Conservation (phyloP, 2,329 filamentous ascomycete species). For the Claviceps fusiformis region DNA sequence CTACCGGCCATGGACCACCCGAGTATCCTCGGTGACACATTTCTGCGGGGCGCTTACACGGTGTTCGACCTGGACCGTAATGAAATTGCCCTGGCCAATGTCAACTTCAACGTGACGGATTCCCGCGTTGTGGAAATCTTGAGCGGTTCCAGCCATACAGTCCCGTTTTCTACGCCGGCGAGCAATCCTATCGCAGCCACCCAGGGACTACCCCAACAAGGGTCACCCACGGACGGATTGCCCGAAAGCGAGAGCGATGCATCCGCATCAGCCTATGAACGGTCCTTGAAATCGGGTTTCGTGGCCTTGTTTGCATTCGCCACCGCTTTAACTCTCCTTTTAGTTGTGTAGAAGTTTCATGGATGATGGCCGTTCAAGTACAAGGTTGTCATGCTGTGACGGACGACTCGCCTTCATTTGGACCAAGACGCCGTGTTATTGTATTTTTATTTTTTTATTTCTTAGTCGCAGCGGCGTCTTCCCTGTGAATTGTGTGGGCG, state of each 20-base stretch:
- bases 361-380: too few relatives aligned
- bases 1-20: conserved; percentile 40
- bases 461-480: too few relatives aligned
- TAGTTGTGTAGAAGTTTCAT: background rate
- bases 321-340: background rate
- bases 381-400: too few relatives aligned
- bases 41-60: conserved; percentile 60
- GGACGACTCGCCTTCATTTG: background rate
- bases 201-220: background rate
- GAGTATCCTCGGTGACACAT: conserved; percentile 60
- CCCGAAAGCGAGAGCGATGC: background rate
- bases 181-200: conserved; percentile 35
- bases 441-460: too few relatives aligned
- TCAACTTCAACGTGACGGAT: conserved; percentile 39
- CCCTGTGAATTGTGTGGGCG: too few relatives aligned
- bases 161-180: conserved; percentile 16
- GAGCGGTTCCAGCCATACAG: conserved; percentile 21
- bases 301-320: background rate
- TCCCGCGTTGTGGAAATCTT: conserved; percentile 42
- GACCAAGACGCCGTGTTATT: conserved; percentile 19
- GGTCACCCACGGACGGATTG: background rate
- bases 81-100: conserved; percentile 56
- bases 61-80: conserved; percentile 64
- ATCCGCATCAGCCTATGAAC: background rate
- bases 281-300: background rate